These are phyloP conservation scores for Zygoascus tannicola DNA, from an alignment of 805 yeast species.

Conservation along the genomic window DNA sequence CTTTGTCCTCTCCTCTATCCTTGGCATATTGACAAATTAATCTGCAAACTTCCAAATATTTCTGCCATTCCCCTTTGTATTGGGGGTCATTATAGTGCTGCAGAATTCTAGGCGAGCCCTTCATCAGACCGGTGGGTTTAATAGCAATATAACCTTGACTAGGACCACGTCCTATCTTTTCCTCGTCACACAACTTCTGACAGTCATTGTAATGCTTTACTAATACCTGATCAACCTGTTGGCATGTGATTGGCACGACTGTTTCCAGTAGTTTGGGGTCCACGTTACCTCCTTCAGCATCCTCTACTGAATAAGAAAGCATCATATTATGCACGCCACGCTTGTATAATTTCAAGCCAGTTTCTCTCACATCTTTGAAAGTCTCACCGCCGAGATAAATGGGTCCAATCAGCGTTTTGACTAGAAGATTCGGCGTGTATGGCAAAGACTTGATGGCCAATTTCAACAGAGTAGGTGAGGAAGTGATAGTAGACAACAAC, in stretches of 20 bases:
- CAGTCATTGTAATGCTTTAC: slow-evolving; percentile 39
- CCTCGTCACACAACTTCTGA: slow-evolving; percentile 10
- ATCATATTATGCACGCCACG: slow-evolving; percentile 90
- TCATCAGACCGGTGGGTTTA: slow-evolving; percentile 84
- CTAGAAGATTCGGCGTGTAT: slow-evolving; percentile 50
- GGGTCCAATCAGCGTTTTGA: slow-evolving; percentile 67
- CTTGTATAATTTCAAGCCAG: slow-evolving; percentile 56
- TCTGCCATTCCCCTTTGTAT: slow-evolving; percentile 42
- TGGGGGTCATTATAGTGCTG: slow-evolving; percentile 49
- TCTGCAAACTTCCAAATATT: slow-evolving; percentile 57
- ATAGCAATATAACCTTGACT: slow-evolving; percentile 90
- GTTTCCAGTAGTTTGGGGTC: slow-evolving; percentile 32
- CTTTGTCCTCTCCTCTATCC: slow-evolving; percentile 32
- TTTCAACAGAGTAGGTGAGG: slow-evolving; percentile 25
- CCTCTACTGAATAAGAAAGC: slow-evolving; percentile 90
- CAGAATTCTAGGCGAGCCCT: slow-evolving; percentile 66
- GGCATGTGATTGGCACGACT: slow-evolving; percentile 32
- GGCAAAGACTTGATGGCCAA: slow-evolving; percentile 27
- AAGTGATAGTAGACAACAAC: slow-evolving; percentile 25
- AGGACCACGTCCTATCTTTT: slow-evolving; percentile 27
- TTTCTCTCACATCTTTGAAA: slow-evolving; percentile 54
- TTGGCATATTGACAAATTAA: slow-evolving; percentile 46
- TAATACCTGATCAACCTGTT: slow-evolving; percentile 61
- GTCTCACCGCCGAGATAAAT: slow-evolving; percentile 88
- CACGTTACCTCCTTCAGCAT: slow-evolving; percentile 43